Base-by-base conservation (phyloP, 768 basidiomycete genomes). In the button mushroom (Agaricus bisporus) region DNA sequence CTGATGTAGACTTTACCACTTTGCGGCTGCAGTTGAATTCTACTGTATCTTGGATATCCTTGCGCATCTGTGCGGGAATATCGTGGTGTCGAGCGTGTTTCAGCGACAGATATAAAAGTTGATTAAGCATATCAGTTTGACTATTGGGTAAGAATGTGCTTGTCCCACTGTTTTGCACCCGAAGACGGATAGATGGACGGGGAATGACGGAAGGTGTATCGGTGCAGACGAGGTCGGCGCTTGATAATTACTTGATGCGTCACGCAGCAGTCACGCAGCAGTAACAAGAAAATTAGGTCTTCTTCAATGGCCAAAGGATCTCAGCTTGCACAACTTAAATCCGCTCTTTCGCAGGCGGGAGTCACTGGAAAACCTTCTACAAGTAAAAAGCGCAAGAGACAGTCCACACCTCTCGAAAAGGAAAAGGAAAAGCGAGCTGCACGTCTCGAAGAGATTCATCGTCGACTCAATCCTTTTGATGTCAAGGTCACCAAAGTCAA, bases 391-490 rank as follows among this genome's bases (percentile, higher is more conserved):
- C 76, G 86, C 57, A 91, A 86, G 63, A 79, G 86, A 38, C 63
- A 75, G 1, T 68, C 68, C 5, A 56, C 41, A 3, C 68, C 75
- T 41, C 73, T 78, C 25, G 89, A 91, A 65, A 84, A 83, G 57
- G 90, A 91, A 64, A 91, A 87, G 66, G 87, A 86, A 58, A 91
- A 90, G 68, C 83, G 79, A 58, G 81, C 88, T 0, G 82, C 85
- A 5, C 90, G 82, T 62, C 79, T 98, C 39, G 81, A 82, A 49
- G 87, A 88, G 64, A 95, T 98, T 56, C 84, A 91, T 58, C 80
- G 83, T 61, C 82, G 80, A 60, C 75, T 98, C 63, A 98, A 97
- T 72, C 90, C 92, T 17, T 99, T 99, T 68, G 95, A 99, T 67
- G 78, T 85, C 62, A 90, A 93, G 60, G 88, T 94, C 64, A 95